Base-by-base conservation (phyloP, 148 eudicot species). In the Simmondsia chinensis region DNA sequence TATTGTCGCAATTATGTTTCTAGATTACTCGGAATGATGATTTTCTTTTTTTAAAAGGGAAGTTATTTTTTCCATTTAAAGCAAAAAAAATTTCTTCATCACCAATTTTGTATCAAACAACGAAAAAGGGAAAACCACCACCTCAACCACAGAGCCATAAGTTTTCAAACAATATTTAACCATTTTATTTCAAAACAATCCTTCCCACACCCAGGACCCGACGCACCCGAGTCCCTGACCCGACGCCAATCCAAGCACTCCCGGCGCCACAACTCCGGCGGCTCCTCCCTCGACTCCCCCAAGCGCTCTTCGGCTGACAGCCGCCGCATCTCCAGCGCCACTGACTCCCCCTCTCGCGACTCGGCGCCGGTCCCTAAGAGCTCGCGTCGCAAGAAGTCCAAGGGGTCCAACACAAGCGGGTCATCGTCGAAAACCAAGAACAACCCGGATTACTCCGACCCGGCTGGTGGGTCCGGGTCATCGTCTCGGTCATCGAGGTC, bases 321-420 rank as follows among this genome's bases (percentile, higher is more conserved):
- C 54, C 30, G 39, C 43, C 49, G 59, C 8, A 16, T 39, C 12
- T 41, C 21, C 7, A 27, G 24, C 12, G 52, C 45, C 7, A 39
- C 19, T 4, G 69, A 69, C 19, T 69, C 74, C 1, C 48, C 69
- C 0, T 9, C 48, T 18, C 39, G 50, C 2, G 65, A 58, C 23
- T 20, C 54, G 4, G 14, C 67, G 8, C 36, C 54, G n/a, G 25
- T 43, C 3, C 14, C 48, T 1, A 66, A 60, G 44, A 23, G 20
- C 14, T 48, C 54, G 11, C 71, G 69, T 24, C 48, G 68, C 3
- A 76, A 52, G 46, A 76, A 76, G 60, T 23, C 69, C 7, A 75
- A 75, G 54, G 64, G 16, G 18, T 31, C 40, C n/a, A 19, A 24
- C 45, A 23, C 50, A 10, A n/a, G 50, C 3, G 25, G 33, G 34